These are phyloP conservation scores for Fusarium pseudoanthophilum DNA, from an alignment of 2,329 filamentous ascomycete genomes.

Conservation along the genomic window DNA sequence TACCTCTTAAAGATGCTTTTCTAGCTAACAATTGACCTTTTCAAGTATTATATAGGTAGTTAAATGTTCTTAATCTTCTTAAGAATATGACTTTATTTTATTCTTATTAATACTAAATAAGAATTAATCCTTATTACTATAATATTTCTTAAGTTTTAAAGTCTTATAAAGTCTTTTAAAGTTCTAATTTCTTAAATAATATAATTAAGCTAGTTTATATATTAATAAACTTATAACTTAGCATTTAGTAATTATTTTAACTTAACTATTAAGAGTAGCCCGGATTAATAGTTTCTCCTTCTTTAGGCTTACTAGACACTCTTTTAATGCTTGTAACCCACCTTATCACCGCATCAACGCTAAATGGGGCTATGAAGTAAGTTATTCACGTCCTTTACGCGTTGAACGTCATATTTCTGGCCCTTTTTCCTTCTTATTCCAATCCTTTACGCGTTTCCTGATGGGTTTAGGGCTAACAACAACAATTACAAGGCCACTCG, in stretches of 20 bases:
- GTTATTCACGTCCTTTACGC: conserved; percentile 13
- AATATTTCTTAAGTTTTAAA: not conserved
- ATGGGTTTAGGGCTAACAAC: conserved; percentile 46
- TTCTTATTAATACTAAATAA: not conserved
- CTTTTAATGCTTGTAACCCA: conserved; percentile 6
- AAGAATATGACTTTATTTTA: not conserved
- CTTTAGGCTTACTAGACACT: conserved; percentile 1
- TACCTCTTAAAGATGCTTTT: not conserved
- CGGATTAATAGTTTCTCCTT: conserved; percentile 23
- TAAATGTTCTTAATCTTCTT: too few species aligned
- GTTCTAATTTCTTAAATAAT: too few species aligned
- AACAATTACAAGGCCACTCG: conserved; percentile 41
- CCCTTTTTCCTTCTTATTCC: not conserved
- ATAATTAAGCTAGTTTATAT: not conserved
- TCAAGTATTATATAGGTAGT: too few species aligned
- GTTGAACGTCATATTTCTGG: conserved; percentile 4
- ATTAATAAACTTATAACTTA: not conserved
- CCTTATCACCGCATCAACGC: conserved; percentile 23
- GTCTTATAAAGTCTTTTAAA: not conserved
- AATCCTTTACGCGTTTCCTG: conserved; percentile 7
- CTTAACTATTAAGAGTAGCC: not conserved
- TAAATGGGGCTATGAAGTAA: conserved; percentile 38
- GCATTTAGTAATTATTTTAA: not conserved
- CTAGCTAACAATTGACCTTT: not conserved
- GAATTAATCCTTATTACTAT: not conserved